Base-by-base conservation (phyloP, 83 land plant genomes). In the Picea abies region DNA sequence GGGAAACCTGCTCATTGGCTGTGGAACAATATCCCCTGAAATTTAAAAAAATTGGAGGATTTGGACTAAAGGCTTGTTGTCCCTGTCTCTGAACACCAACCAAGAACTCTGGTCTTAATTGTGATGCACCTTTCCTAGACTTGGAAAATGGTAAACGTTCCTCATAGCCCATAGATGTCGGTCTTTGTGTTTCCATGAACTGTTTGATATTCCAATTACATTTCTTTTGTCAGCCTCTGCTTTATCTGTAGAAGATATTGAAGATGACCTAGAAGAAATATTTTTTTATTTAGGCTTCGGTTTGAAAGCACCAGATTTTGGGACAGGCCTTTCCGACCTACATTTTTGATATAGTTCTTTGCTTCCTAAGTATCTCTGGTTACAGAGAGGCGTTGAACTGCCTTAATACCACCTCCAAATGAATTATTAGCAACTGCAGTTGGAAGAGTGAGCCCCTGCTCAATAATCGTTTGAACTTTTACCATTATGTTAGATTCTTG, bases 1-100 rank as follows among this genome's bases (percentile, higher is more conserved):
- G 78, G 44, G 60, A 60, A 60, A 60, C 22, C 60, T 78, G 62
- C 29, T 15, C 41, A 78, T 60, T 60, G 63, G 37, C 80, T 15
- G 80, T 60, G 1, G 62, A 78, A 29, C 64, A 60, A 64, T 60
- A 78, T 78, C 80, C 64, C 64, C 56, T 78, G 64, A 64, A 60
- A 78, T 78, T n/a, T 5, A 56, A 32, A 78, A 23, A n/a, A 16
- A 19, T 78, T 58, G 80, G 2, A 60, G 62, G 22, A 78, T 78
- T 78, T 16, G 80, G 19, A 60, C 37, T 58, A 0, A 60, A 78
- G 41, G 32, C 60, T 14, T 58, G 41, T 16, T 32, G n/a, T 60
- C 25, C 63, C 39, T 29, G 62, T 32, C 63, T 32, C 80, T 78
- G 80, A 25, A 60, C 64, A 58, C 22, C 41, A 56, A 37, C 3